These are phyloP conservation scores for Didymella sp. DNA, from an alignment of 2,329 filamentous ascomycete species.

Conservation along the genomic window DNA sequence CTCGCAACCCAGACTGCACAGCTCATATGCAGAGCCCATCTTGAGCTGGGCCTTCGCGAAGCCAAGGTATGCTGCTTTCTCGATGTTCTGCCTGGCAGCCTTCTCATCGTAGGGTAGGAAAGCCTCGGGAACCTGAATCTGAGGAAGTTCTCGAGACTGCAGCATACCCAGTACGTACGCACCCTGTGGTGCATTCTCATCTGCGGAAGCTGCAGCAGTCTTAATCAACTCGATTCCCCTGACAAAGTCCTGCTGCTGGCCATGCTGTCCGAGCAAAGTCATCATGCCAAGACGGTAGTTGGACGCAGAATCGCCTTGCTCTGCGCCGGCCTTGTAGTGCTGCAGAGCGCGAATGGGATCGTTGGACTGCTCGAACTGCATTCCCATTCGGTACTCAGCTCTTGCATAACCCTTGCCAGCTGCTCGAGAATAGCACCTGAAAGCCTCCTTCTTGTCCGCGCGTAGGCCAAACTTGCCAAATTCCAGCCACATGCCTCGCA, in stretches of 20 bases:
- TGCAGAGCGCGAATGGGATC: conserved; percentile 89
- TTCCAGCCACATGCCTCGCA: conserved; percentile 95
- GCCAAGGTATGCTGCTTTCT: conserved; percentile 93
- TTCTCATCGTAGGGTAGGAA: conserved; percentile 75
- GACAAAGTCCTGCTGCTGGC: conserved; percentile 80
- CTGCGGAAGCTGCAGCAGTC: conserved; percentile 81
- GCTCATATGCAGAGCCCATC: conserved; percentile 94
- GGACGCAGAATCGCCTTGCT: conserved; percentile 84
- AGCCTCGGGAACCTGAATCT: conserved; percentile 78
- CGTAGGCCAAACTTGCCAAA: conserved; percentile 95
- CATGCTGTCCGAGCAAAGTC: conserved; percentile 91
- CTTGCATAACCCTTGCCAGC: conserved; percentile 84
- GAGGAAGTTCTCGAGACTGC: conserved; percentile 86
- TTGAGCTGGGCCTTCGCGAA: conserved; percentile 97
- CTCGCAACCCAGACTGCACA: conserved; percentile 91
- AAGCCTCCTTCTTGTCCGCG: conserved; percentile 93
- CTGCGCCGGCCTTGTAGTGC: conserved; percentile 85
- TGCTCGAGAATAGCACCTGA: conserved; percentile 83
- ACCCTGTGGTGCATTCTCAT: conserved; percentile 96
- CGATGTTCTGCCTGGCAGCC: conserved; percentile 83
- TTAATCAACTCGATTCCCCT: conserved; percentile 83
- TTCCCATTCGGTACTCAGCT: conserved; percentile 95
- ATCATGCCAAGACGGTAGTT: conserved; percentile 94
- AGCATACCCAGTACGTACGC: conserved; percentile 97
- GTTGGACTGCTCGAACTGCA: conserved; percentile 96